Conservation (phyloP, 306 rosid species). For the Citrullus amarus region DNA sequence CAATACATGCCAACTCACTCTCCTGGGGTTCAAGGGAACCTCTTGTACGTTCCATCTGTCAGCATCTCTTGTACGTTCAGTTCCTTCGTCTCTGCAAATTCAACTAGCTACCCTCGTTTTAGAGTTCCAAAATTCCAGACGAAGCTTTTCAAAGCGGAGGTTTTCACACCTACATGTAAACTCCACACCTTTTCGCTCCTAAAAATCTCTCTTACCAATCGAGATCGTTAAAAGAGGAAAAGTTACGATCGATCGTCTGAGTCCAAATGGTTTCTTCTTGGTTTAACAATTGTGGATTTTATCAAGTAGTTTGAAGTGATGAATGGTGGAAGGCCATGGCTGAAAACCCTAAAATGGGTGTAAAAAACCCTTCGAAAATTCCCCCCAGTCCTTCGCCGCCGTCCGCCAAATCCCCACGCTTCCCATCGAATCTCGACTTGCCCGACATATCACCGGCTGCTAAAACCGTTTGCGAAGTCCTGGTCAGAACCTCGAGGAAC, state of each 20-base stretch:
- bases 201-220: not conserved
- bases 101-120: not conserved
- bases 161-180: not conserved
- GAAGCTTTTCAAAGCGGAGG: not conserved
- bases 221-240: not conserved
- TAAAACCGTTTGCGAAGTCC: constrained; percentile 31
- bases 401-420: constrained; percentile 14
- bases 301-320: not conserved
- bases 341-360: constrained; percentile 22
- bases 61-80: not conserved
- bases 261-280: not conserved
- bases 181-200: not conserved
- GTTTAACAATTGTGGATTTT: not conserved
- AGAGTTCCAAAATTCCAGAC: not conserved
- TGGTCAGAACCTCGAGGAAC: constrained; percentile 33
- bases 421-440: constrained; percentile 20
- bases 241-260: not conserved
- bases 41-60: not conserved
- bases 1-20: not conserved
- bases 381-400: not conserved
- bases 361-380: constrained; percentile 11
- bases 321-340: constrained; percentile 20
- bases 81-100: not conserved
- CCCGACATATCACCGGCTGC: constrained; percentile 29
- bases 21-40: not conserved